Conservation (phyloP, 2,329 filamentous ascomycete genomes). For the Colletotrichum somersetense region DNA sequence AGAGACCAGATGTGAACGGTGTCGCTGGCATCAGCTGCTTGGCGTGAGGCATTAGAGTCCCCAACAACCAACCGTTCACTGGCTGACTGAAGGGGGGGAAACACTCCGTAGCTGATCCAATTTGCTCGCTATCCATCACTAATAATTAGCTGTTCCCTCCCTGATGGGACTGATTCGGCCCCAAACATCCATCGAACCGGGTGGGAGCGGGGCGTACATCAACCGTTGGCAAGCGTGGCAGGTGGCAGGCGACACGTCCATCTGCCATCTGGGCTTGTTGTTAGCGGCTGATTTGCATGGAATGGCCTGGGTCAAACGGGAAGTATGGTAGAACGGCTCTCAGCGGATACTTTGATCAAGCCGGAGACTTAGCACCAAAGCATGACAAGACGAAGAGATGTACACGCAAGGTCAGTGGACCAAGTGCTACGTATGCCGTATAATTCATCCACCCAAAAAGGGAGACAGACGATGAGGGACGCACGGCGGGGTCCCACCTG, state of each 20-base stretch:
- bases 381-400: neutral
- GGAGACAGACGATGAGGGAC: constrained; percentile 6
- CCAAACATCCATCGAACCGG: neutral
- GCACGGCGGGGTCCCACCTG: constrained; percentile 2
- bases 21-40: constrained; percentile 13
- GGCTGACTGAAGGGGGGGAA: neutral
- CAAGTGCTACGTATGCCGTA: neutral
- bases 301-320: neutral
- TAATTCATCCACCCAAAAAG: neutral
- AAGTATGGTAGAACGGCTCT: neutral
- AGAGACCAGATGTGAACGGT: constrained; percentile 5
- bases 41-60: constrained; percentile 6
- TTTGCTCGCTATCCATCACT: neutral
- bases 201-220: neutral
- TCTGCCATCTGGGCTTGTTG: neutral
- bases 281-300: neutral
- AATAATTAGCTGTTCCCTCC: too few relatives aligned
- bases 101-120: too few relatives aligned
- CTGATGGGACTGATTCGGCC: constrained; percentile 9
- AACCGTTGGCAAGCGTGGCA: constrained; percentile 1
- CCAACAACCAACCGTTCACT: neutral
- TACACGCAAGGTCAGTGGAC: neutral
- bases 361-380: neutral
- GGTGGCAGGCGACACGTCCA: neutral
- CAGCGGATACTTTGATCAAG: neutral